A percentile compares a stretch with the other conserved stretches of the same genome.
Evolutionary conservation across 2,329 filamentous ascomycete genomes (phyloP).

Genomic region (Fusarium setosum): DNA sequence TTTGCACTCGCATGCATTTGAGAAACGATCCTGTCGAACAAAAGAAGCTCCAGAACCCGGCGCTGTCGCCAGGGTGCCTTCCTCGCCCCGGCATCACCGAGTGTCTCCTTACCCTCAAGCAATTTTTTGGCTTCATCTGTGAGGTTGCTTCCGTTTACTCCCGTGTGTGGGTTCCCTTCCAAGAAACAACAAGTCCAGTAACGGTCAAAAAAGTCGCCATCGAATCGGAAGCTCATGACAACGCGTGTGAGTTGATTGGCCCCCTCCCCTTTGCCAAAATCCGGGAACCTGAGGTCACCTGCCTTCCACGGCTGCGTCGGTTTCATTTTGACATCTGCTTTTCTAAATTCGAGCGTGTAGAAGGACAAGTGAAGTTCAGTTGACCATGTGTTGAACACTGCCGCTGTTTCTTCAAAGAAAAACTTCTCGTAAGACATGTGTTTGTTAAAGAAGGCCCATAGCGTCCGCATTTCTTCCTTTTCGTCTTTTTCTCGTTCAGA

Average conservation of each 20-base stretch:
- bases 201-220: not conserved
- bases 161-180: not conserved
- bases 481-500: too few species aligned
- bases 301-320: too few species aligned
- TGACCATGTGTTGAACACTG: not conserved
- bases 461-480: not conserved
- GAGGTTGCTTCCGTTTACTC: not conserved
- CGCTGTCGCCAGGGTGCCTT: not conserved
- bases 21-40: not conserved
- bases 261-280: too few species aligned
- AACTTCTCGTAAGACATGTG: not conserved
- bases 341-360: not conserved
- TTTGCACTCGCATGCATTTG: not conserved
- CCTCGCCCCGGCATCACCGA: rapidly evolving
- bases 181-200: not conserved
- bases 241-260: not conserved
- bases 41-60: not conserved
- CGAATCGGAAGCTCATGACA: not conserved
- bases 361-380: not conserved
- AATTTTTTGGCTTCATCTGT: too few species aligned
- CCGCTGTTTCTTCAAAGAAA: not conserved
- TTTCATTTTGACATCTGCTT: not conserved
- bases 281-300: too few species aligned
- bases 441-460: not conserved
- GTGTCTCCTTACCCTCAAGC: too few species aligned